These are phyloP conservation scores for Cutaneotrichosporon curvatum DNA, from an alignment of 1,284 basidiomycete genomes.

Conservation along the genomic window DNA sequence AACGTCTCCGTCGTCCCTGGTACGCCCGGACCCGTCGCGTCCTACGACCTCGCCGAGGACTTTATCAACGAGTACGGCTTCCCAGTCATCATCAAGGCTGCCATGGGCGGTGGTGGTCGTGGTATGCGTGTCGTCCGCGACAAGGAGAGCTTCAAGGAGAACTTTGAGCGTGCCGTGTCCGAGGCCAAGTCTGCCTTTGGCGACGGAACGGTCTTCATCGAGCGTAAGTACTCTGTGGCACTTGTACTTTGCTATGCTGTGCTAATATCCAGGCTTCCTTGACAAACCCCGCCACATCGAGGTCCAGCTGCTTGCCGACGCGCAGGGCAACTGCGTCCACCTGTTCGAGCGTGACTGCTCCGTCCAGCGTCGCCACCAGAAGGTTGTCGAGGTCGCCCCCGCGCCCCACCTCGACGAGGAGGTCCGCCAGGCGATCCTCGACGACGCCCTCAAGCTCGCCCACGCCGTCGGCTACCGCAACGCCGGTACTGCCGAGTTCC, in stretches of 20 bases:
- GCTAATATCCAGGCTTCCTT: constrained; percentile 65
- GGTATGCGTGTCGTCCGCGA: constrained; percentile 98
- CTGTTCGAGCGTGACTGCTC: constrained; percentile 98
- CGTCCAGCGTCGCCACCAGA: constrained; percentile 94
- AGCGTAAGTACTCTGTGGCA: constrained; percentile 56
- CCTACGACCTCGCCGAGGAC: constrained; percentile 71
- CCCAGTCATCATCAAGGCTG: constrained; percentile 96
- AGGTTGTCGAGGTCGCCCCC: constrained; percentile 97
- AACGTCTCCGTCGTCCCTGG: constrained; percentile 96
- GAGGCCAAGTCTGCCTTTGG: constrained; percentile 96
- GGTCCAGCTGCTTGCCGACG: constrained; percentile 90
- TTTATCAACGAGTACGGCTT: constrained; percentile 93
- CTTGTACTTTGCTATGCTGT: no score
- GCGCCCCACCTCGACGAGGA: constrained; percentile 89
- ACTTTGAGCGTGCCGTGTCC: constrained; percentile 87
- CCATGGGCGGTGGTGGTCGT: constrained; percentile 96
- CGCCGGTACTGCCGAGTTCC: constrained; percentile 93
- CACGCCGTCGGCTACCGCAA: constrained; percentile 89
- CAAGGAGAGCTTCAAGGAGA: constrained; percentile 79
- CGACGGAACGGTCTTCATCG: constrained; percentile 97
- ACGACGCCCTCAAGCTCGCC: constrained; percentile 91
- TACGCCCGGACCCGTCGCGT: constrained; percentile 84
- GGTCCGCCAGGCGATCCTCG: constrained; percentile 76
- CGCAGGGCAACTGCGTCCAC: constrained; percentile 86
- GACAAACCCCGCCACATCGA: constrained; percentile 96